These are phyloP conservation scores for Leishmania lainsoni DNA, from an alignment of 208 protist genomes.

Conservation along the genomic window DNA sequence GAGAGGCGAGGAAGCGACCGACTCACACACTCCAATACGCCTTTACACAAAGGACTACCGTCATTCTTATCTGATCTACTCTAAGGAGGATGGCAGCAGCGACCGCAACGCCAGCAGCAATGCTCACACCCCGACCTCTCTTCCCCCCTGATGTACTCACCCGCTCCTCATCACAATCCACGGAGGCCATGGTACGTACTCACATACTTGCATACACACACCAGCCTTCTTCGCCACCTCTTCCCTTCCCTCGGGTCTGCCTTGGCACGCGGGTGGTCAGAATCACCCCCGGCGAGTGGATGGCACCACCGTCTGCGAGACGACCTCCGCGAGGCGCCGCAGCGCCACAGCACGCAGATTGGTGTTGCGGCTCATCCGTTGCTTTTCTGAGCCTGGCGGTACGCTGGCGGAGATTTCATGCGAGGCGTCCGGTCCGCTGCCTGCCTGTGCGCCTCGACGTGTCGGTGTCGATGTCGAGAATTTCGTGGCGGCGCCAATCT, in stretches of 20 bases:
- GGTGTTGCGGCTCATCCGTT: slow-evolving; percentile 21
- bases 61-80: too few species aligned
- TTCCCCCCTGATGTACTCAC: not conserved
- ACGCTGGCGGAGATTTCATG: not conserved
- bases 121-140: not conserved
- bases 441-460: not conserved
- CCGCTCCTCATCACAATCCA: not conserved
- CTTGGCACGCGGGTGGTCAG: slow-evolving; percentile 1
- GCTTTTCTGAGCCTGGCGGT: slow-evolving; percentile 1
- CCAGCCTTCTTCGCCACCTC: not conserved
- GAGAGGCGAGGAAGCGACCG: too few species aligned
- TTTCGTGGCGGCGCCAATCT: slow-evolving; percentile 24
- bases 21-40: too few species aligned
- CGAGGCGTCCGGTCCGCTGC: not conserved
- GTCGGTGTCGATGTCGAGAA: slow-evolving; percentile 5
- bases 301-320: slow-evolving; percentile 60
- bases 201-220: not conserved
- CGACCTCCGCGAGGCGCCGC: slow-evolving; percentile 61
- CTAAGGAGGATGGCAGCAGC: not conserved
- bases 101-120: not conserved
- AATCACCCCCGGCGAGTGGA: not conserved
- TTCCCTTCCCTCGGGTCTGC: not conserved
- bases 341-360: slow-evolving; percentile 46
- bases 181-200: too few species aligned
- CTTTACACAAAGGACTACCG: too few species aligned